A percentile compares a stretch with the other conserved stretches of the same genome.
These are phyloP conservation scores for Rickenella mellea DNA, from an alignment of 768 basidiomycete species.

Conservation along the genomic window DNA sequence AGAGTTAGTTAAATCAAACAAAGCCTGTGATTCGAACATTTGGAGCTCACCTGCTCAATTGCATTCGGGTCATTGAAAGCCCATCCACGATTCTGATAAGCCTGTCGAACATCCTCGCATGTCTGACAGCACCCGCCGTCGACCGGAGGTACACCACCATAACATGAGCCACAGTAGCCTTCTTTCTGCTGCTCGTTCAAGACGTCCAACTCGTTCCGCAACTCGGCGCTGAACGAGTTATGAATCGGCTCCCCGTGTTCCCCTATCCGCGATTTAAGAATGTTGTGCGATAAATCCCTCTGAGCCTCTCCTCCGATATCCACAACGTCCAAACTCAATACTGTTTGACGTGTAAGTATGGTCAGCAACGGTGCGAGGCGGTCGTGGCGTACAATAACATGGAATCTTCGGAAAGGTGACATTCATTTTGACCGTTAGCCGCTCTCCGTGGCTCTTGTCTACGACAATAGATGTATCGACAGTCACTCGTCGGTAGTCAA, in stretches of 20 bases:
- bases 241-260: constrained; percentile 48
- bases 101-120: constrained; percentile 87
- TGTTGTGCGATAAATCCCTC: constrained; percentile 81
- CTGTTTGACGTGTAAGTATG: constrained; percentile 29
- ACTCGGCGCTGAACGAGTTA: constrained; percentile 44
- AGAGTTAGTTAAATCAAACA: neutral
- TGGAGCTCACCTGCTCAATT: constrained; percentile 73
- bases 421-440: constrained; percentile 83
- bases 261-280: constrained; percentile 74
- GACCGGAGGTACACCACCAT: constrained; percentile 67
- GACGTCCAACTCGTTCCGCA: constrained; percentile 84
- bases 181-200: constrained; percentile 48
- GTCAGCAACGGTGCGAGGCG: constrained; percentile 1
- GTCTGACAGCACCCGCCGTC: constrained; percentile 85
- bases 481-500: constrained; percentile 85
- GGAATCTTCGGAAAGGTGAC: constrained; percentile 95
- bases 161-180: constrained; percentile 92
- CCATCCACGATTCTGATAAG: constrained; percentile 92
- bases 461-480: constrained; percentile 91
- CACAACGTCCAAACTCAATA: constrained; percentile 94
- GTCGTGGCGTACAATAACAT: constrained; percentile 73
- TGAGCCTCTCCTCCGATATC: constrained; percentile 97
- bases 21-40: neutral
- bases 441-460: constrained; percentile 92
- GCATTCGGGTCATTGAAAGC: constrained; percentile 85